Evolutionary conservation across 768 basidiomycete genomes (phyloP).

Genomic region (Hebeloma cylindrosporum): DNA sequence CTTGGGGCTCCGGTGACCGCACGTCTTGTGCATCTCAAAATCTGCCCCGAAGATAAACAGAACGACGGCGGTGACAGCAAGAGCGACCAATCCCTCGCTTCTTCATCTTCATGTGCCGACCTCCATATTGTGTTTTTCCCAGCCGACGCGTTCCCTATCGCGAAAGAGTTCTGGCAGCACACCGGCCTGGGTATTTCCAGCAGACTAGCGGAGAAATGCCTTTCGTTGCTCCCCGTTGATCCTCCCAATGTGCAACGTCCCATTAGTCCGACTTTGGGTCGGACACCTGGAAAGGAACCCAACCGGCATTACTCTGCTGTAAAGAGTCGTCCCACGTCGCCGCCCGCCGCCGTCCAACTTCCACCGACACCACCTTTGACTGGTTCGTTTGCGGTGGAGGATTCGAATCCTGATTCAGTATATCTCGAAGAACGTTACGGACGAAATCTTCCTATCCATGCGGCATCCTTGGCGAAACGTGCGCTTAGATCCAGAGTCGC

Average conservation of each 20-base stretch:
- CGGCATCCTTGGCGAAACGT: constrained; percentile 79
- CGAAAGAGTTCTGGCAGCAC: constrained; percentile 97
- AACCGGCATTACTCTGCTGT: constrained; percentile 61
- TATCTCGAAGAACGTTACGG: constrained; percentile 97
- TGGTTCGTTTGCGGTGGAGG: constrained; percentile 43
- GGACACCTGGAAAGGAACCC: constrained; percentile 40
- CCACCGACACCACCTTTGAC: constrained; percentile 2
- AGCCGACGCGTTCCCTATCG: constrained; percentile 53
- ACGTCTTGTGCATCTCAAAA: constrained; percentile 67
- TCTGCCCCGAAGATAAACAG: constrained; percentile 57
- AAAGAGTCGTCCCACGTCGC: constrained; percentile 15
- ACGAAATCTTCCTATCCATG: constrained; percentile 75
- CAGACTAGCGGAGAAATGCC: constrained; percentile 79
- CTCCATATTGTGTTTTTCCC: constrained; percentile 86
- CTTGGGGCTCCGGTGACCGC: constrained; percentile 46
- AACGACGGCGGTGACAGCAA: constrained; percentile 26
- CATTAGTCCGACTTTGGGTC: constrained; percentile 29
- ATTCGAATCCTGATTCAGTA: constrained; percentile 53
- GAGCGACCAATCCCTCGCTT: constrained; percentile 24
- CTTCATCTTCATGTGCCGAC: constrained; percentile 43
- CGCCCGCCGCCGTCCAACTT: constrained; percentile 2
- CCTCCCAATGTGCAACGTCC: constrained; percentile 20
- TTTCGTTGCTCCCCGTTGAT: constrained; percentile 64
- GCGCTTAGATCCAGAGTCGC: constrained; percentile 88
- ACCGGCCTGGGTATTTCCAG: constrained; percentile 89